Evolutionary conservation across 1,284 basidiomycete genomes (phyloP).

Genomic region (Pseudozyma sp.): DNA sequence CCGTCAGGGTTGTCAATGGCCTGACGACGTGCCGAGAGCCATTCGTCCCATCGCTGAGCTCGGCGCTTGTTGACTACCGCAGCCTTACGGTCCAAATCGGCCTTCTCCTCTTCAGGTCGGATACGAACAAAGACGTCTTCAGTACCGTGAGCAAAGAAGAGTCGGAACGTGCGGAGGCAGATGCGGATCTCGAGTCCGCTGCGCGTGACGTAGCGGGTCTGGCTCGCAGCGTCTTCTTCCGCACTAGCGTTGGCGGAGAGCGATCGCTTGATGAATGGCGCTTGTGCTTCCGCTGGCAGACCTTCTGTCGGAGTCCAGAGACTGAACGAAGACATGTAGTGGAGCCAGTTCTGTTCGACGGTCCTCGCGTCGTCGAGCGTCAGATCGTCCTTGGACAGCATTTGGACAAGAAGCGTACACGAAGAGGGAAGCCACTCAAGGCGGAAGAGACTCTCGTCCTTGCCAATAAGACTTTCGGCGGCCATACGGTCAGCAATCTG

Average conservation of each 20-base stretch:
- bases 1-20: constrained; percentile 47
- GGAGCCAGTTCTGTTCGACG: constrained; percentile 84
- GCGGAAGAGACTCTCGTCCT: constrained; percentile 91
- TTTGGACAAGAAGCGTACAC: constrained; percentile 82
- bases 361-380: constrained; percentile 87
- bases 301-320: constrained; percentile 68
- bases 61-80: constrained; percentile 32
- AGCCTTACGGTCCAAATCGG: constrained; percentile 35
- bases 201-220: constrained; percentile 64
- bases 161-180: constrained; percentile 70
- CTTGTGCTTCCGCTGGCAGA: constrained; percentile 56
- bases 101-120: constrained; percentile 37
- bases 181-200: constrained; percentile 74
- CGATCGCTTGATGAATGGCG: constrained; percentile 62
- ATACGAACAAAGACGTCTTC: constrained; percentile 69
- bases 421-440: constrained; percentile 83
- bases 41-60: constrained; percentile 46
- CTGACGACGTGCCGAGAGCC: constrained; percentile 52
- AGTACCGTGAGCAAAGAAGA: constrained; percentile 70
- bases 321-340: constrained; percentile 87
- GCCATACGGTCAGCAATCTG: constrained; percentile 85
- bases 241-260: constrained; percentile 33
- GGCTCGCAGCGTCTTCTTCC: constrained; percentile 37
- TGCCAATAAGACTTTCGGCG: constrained; percentile 83
- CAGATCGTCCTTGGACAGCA: constrained; percentile 89